Evolutionary conservation across 208 protist genomes (phyloP).

Genomic region (Leishmania guyanensis): DNA sequence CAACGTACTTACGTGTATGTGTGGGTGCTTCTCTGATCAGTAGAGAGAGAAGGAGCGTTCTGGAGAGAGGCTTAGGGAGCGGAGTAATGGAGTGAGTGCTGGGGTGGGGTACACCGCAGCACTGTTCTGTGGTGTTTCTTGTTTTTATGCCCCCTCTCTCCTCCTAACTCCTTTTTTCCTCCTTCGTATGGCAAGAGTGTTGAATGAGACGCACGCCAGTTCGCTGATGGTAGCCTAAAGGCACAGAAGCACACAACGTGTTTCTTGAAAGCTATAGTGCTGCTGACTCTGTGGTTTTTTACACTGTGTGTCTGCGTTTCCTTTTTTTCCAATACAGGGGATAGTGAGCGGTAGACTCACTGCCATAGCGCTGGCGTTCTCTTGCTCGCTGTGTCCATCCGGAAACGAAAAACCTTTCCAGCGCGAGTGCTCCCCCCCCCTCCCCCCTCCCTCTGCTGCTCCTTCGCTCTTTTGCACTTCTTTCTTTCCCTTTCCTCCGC

Average conservation of each 20-base stretch:
- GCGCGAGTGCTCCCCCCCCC: not conserved
- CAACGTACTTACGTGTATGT: not conserved
- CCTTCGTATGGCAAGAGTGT: not conserved
- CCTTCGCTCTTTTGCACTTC: not conserved
- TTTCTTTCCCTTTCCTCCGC: not conserved
- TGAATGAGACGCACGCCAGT: not conserved
- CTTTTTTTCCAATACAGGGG: not conserved
- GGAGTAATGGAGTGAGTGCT: not conserved
- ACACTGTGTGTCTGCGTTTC: not conserved
- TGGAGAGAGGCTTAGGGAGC: not conserved
- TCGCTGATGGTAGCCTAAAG: not conserved
- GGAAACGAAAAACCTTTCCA: not conserved
- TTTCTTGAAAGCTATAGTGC: not conserved
- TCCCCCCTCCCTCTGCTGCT: not conserved
- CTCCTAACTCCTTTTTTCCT: not conserved
- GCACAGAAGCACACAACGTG: not conserved
- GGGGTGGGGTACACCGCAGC: not conserved
- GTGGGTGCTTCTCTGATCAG: not conserved
- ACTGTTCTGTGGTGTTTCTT: not conserved
- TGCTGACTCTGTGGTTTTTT: not conserved
- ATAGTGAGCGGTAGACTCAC: not conserved
- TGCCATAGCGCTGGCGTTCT: not conserved
- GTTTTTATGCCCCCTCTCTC: not conserved
- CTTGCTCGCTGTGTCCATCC: not conserved
- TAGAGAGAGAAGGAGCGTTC: not conserved